A percentile compares a stretch with the other conserved stretches of the same genome.
phyloP scores from a whole-genome alignment of 345 rosid species.

The Viola odorata region DNA sequence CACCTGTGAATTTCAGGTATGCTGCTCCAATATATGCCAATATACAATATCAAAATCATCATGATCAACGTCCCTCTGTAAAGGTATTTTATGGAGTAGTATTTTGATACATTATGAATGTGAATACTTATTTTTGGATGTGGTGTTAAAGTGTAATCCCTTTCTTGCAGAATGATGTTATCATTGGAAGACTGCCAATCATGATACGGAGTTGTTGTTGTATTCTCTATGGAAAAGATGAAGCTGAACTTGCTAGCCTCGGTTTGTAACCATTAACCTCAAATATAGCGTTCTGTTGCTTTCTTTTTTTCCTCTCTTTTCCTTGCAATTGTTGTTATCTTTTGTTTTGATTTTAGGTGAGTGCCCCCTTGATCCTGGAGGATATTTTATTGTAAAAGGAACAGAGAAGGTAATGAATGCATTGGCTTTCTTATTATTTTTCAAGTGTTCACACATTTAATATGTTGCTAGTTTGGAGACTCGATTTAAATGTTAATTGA shows the following conservation, averaged over 20 bases:
- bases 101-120: background rate
- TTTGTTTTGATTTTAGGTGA: conserved; percentile 52
- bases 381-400: conserved; percentile 88
- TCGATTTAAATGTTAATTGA: too few relatives aligned
- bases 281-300: background rate
- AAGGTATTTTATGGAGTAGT: conserved; percentile 42
- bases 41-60: conserved; percentile 46
- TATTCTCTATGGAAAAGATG: conserved; percentile 68
- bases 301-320: background rate
- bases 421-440: too few relatives aligned
- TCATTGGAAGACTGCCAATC: conserved; percentile 84
- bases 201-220: conserved; percentile 86
- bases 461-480: background rate
- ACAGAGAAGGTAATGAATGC: conserved; percentile 61
- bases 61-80: conserved; percentile 23
- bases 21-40: conserved; percentile 75
- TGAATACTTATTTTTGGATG: conserved; percentile 1
- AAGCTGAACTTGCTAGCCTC: conserved; percentile 82
- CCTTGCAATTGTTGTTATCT: conserved; percentile 5
- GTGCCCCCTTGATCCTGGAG: conserved; percentile 97
- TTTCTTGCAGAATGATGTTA: conserved; percentile 49
- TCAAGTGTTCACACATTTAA: background rate
- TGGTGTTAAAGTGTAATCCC: background rate
- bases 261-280: conserved; percentile 46
- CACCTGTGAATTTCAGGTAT: conserved; percentile 41